Evolutionary conservation across 2,329 filamentous ascomycete species (phyloP).

Genomic region (Penicillium sp.): DNA sequence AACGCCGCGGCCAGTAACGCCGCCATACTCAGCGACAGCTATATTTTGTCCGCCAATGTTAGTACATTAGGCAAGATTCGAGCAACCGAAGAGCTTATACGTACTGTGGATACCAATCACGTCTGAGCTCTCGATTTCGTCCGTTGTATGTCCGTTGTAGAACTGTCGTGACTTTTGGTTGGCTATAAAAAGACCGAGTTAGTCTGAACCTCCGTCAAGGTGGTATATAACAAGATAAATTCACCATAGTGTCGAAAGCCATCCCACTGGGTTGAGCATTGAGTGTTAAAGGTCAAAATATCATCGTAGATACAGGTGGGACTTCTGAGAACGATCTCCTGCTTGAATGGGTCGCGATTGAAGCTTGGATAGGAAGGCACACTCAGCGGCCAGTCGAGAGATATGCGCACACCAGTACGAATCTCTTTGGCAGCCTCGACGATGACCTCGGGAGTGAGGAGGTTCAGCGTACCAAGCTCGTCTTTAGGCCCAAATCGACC

Average conservation of each 20-base stretch:
- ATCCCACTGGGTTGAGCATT: slow-evolving; percentile 31
- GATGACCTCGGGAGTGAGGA: slow-evolving; percentile 53
- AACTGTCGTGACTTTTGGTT: slow-evolving; percentile 25
- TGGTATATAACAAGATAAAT: not conserved
- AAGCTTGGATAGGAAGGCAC: slow-evolving; percentile 30
- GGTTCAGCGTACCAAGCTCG: slow-evolving; percentile 58
- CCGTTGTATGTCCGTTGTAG: slow-evolving; percentile 28
- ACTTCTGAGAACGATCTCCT: slow-evolving; percentile 22
- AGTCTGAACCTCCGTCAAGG: not conserved
- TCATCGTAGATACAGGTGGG: slow-evolving; percentile 28
- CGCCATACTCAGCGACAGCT: slow-evolving; percentile 27
- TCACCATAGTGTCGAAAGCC: slow-evolving; percentile 31
- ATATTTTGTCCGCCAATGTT: not conserved
- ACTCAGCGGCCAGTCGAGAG: slow-evolving; percentile 28
- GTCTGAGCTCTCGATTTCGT: slow-evolving; percentile 26
- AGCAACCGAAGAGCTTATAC: not conserved
- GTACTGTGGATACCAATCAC: slow-evolving; percentile 26
- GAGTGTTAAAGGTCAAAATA: slow-evolving; percentile 28
- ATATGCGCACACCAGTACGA: slow-evolving; percentile 31
- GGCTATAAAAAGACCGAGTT: slow-evolving; percentile 7
- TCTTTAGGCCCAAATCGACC: slow-evolving; percentile 57
- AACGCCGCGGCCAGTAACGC: slow-evolving; percentile 27
- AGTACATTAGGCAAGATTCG: not conserved
- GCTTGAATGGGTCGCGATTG: slow-evolving; percentile 28
- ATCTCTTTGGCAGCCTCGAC: slow-evolving; percentile 51